Evolutionary conservation across 306 rosid genomes (phyloP).

Genomic region (Fragaria nilgerrensis): DNA sequence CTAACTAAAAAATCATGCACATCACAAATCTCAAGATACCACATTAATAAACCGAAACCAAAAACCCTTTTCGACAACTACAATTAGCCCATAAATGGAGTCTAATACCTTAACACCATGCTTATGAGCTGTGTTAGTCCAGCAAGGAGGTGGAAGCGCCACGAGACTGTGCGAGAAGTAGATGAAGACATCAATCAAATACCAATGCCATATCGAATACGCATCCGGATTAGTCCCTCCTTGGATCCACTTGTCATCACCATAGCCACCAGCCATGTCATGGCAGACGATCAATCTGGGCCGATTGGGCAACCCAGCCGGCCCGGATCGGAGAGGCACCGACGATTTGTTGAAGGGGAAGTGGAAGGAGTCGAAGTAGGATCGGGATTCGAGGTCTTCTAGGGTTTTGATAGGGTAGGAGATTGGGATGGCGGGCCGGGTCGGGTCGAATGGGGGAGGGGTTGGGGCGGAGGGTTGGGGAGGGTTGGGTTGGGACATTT

Average conservation of each 20-base stretch:
- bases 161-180: slow-evolving; percentile 81
- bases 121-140: slow-evolving; percentile 75
- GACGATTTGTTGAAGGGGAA: slow-evolving; percentile 74
- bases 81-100: not conserved
- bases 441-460: slow-evolving; percentile 57
- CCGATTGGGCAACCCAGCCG: slow-evolving; percentile 51
- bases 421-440: slow-evolving; percentile 57
- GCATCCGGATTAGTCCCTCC: slow-evolving; percentile 80
- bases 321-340: slow-evolving; percentile 36
- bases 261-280: slow-evolving; percentile 87
- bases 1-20: not conserved
- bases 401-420: slow-evolving; percentile 89
- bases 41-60: not conserved
- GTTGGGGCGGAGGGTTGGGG: slow-evolving; percentile 18
- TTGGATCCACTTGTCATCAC: slow-evolving; percentile 84
- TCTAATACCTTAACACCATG: slow-evolving; percentile 83
- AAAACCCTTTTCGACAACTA: not conserved
- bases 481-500: slow-evolving; percentile 36
- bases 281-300: slow-evolving; percentile 81
- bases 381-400: slow-evolving; percentile 58
- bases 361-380: slow-evolving; percentile 83
- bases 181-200: slow-evolving; percentile 81
- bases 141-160: slow-evolving; percentile 86
- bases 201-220: slow-evolving; percentile 87
- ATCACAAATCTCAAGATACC: no score